phyloP scores from a whole-genome alignment of 2,329 filamentous ascomycete genomes.

The Aspergillus sp. region DNA sequence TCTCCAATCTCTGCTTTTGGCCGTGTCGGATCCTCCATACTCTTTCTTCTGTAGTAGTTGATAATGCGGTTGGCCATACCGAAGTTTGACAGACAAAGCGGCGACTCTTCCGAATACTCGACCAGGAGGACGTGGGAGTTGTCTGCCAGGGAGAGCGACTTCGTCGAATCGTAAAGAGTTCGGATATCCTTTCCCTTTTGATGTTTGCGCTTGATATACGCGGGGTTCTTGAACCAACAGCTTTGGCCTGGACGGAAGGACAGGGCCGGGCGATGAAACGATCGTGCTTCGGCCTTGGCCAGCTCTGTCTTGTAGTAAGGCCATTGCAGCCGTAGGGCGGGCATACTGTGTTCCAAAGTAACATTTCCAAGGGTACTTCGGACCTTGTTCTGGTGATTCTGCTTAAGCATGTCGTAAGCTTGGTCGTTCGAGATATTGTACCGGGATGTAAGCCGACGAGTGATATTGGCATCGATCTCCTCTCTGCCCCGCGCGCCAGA shows the following conservation, averaged over 20 bases:
- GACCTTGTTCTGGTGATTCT: constrained; percentile 96
- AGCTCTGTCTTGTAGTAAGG: constrained; percentile 94
- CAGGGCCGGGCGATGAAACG: constrained; percentile 82
- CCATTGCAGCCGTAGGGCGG: constrained; percentile 87
- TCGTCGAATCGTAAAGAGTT: constrained; percentile 77
- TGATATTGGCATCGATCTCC: constrained; percentile 71
- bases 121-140: constrained; percentile 87
- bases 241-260: constrained; percentile 71
- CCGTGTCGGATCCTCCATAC: constrained; percentile 73
- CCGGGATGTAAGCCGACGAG: constrained; percentile 74
- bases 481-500: constrained; percentile 46
- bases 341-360: constrained; percentile 91
- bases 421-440: constrained; percentile 98
- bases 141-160: constrained; percentile 83
- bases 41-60: constrained; percentile 92
- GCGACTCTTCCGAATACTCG: constrained; percentile 94
- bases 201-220: constrained; percentile 77
- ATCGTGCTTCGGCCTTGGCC: constrained; percentile 70
- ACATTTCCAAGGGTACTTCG: constrained; percentile 89
- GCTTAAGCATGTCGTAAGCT: constrained; percentile 92
- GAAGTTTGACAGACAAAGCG: constrained; percentile 90
- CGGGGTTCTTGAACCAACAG: constrained; percentile 74
- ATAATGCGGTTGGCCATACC: constrained; percentile 96
- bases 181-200: constrained; percentile 78
- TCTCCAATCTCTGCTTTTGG: constrained; percentile 87